Percentiles rank a stretch among this genome's conserved stretches.
Conservation (phyloP, 176 grass and related monocot genomes). For the Oryza meridionalis region DNA sequence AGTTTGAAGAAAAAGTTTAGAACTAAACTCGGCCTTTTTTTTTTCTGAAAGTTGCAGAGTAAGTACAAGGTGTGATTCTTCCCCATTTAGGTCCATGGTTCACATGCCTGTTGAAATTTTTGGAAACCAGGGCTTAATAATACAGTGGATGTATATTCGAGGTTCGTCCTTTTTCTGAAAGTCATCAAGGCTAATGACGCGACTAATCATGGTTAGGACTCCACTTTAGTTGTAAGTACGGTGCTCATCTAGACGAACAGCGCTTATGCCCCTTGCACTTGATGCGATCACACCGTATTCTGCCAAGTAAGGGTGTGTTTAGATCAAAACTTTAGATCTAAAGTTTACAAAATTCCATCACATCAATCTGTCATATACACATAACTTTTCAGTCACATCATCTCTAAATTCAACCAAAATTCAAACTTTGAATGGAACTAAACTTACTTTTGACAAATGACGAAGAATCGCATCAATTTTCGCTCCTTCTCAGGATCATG, state of each 20-base stretch:
- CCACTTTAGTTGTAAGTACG: not conserved
- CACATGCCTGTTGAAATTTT: not conserved
- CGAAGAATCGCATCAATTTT: not conserved
- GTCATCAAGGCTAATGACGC: not conserved
- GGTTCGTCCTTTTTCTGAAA: not conserved
- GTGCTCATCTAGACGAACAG: not conserved
- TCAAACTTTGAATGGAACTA: no score
- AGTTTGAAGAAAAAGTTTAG: no score
- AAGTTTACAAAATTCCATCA: no score
- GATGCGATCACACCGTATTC: not conserved
- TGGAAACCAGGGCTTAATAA: not conserved
- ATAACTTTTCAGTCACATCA: no score
- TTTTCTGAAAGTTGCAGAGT: not conserved
- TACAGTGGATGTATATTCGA: not conserved
- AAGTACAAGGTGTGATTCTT: not conserved
- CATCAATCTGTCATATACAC: no score
- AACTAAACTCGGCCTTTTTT: no score
- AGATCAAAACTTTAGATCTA: no score
- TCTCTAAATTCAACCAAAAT: no score
- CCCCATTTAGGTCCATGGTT: not conserved
- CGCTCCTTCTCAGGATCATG: not conserved
- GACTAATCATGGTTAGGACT: not conserved
- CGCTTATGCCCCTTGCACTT: not conserved
- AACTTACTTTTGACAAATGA: not conserved
- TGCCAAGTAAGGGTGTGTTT: no score